Evolutionary conservation across 345 rosid species (phyloP).

Genomic region (Citrus unshiu): DNA sequence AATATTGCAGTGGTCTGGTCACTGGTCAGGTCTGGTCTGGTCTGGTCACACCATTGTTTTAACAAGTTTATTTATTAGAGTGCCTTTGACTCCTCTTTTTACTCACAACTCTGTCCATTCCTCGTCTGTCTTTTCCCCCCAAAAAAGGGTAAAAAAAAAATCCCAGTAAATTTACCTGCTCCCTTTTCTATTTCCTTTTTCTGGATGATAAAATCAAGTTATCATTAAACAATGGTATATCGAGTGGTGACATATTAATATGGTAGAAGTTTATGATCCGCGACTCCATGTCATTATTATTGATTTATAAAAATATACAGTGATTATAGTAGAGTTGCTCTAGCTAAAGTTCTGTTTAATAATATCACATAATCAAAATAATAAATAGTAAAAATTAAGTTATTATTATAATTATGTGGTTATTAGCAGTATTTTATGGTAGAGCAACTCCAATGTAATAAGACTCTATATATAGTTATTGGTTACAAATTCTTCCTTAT

Average conservation of each 20-base stretch:
- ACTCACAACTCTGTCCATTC: conserved; percentile 23
- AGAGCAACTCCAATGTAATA: accelerated
- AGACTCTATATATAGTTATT: no score
- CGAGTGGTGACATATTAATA: no score
- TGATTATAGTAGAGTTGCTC: no score
- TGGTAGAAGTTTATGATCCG: no score
- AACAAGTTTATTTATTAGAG: conserved; percentile 19
- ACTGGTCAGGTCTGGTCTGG: background rate
- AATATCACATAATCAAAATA: no score
- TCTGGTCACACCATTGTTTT: conserved; percentile 25
- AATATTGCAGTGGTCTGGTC: background rate
- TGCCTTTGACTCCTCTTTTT: conserved; percentile 52
- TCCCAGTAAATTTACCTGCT: conserved; percentile 1
- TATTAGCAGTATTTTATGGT: no score
- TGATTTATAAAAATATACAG: no score
- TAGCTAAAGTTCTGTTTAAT: no score
- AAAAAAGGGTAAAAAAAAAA: background rate
- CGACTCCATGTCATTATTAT: no score
- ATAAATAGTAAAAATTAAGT: no score
- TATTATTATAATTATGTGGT: no score
- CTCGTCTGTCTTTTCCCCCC: background rate
- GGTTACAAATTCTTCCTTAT: no score
- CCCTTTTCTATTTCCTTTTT: background rate
- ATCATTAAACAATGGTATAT: background rate
- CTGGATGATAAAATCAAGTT: background rate